These are phyloP conservation scores for Wickerhamomyces hampshirensis DNA, from an alignment of 805 yeast genomes.

Conservation along the genomic window DNA sequence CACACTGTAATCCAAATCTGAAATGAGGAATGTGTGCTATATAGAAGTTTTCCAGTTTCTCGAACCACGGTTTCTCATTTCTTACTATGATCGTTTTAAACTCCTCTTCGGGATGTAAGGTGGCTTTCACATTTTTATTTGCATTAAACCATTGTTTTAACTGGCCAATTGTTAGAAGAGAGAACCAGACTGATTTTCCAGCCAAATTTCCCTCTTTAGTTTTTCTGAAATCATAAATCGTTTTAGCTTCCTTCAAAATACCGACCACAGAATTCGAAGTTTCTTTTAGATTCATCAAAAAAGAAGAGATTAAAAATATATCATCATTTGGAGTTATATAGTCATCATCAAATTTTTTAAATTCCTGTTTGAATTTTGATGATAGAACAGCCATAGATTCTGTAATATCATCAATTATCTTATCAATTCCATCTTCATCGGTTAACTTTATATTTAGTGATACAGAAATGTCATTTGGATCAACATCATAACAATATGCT, in stretches of 20 bases:
- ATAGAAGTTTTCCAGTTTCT: conserved; percentile 6
- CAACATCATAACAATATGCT: conserved; percentile 38
- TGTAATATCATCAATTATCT: conserved; percentile 21
- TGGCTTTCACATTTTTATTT: conserved; percentile 9
- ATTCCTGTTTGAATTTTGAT: conserved; percentile 28
- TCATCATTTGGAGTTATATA: conserved; percentile 41
- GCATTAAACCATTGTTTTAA: conserved; percentile 35
- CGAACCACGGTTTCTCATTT: neutral
- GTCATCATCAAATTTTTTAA: conserved; percentile 27
- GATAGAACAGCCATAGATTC: conserved; percentile 33
- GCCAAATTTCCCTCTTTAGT: conserved; percentile 31
- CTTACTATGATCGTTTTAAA: too few species aligned
- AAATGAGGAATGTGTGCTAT: conserved; percentile 29
- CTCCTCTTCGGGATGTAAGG: too few species aligned
- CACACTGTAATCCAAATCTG: conserved; percentile 42
- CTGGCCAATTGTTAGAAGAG: conserved; percentile 30
- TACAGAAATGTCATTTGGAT: conserved; percentile 1
- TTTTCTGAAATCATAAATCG: conserved; percentile 27
- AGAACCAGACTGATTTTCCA: conserved; percentile 41
- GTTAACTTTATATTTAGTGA: conserved; percentile 20
- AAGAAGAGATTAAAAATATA: conserved; percentile 44
- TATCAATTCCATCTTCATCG: conserved; percentile 23
- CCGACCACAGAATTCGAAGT: conserved; percentile 28
- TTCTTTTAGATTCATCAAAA: conserved; percentile 42
- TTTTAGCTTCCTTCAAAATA: conserved; percentile 28